Base-by-base conservation (phyloP, 1,284 basidiomycete species). In the Mycosarcoma maydis region DNA sequence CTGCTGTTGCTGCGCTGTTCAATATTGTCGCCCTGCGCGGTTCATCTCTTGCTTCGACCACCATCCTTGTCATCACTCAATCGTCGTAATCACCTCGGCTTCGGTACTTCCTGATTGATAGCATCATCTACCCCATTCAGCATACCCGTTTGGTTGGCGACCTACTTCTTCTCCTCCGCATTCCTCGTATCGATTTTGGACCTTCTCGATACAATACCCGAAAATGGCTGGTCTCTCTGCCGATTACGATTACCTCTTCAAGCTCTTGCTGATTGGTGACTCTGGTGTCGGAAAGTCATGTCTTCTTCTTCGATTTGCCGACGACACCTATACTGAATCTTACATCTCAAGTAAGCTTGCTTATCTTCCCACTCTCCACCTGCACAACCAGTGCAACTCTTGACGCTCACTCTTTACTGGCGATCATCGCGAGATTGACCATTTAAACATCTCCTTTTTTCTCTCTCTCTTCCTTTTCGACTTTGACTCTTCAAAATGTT, bases 221-320 rank as follows among this genome's bases (percentile, higher is more conserved):
- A 37, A 19, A 39, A 76, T 76, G 75, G 71, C 75, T 33, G 75
- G 75, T 23, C 69, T 76, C 47, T 76, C 75, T 55, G 72, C 75
- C 38, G 75, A 81, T 40, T 81, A 81, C 72, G 80, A 81, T 64
- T 79, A 78, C 64, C 69, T 81, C 46, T 78, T 81, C 72, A 81
- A 81, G 72, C 76, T 81, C 33, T 61, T 81, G 57, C 83, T 87
- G 47, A 87, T 87, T 78, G 87, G 86, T 72, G 86, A 87, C 86
- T 98, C 95, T 74, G 95, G 96, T 85, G 95, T 98, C 76, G 95
- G 95, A 82, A 94, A 94, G 88, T 84, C 83, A 26, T 84, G 84
- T 77, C 72, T 84, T 23, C 78, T 84, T 33, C 77, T 84, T 37
- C 82, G 83, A 38, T 84, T 84, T 71, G 83, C 82, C 43, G 84